These are phyloP conservation scores for Collybia nuda DNA, from an alignment of 768 basidiomycete genomes.

Conservation along the genomic window DNA sequence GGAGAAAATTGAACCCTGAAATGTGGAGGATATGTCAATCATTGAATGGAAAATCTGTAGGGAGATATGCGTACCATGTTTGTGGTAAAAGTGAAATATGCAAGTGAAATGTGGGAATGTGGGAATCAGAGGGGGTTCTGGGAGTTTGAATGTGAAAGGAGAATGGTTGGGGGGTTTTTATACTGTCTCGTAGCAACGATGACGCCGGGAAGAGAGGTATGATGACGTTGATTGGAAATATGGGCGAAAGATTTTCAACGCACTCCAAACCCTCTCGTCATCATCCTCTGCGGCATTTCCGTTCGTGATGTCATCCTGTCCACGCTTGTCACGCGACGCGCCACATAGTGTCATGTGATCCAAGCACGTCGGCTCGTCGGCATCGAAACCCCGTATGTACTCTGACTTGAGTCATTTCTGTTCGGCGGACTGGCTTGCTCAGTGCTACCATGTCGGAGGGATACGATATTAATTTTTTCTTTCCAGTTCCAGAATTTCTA, in stretches of 20 bases:
- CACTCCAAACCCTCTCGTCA: no score
- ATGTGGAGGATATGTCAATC: not conserved
- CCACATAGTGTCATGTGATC: not conserved
- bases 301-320: not conserved
- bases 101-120: no score
- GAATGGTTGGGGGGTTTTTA: not conserved
- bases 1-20: slow-evolving; percentile 62
- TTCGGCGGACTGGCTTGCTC: not conserved
- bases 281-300: no score
- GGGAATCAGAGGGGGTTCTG: no score
- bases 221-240: not conserved
- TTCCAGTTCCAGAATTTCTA: slow-evolving; percentile 40
- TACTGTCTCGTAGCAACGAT: not conserved
- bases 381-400: not conserved
- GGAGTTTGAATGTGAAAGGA: not conserved
- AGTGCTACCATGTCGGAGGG: slow-evolving; percentile 5
- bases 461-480: slow-evolving; percentile 51
- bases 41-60: no score
- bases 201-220: not conserved
- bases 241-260: no score
- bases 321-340: not conserved
- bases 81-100: no score
- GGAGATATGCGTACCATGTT: no score
- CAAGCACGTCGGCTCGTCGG: not conserved
- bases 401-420: not conserved